Conservation (phyloP, 2,329 filamentous ascomycete species). For the Ceratocystis albifundus region DNA sequence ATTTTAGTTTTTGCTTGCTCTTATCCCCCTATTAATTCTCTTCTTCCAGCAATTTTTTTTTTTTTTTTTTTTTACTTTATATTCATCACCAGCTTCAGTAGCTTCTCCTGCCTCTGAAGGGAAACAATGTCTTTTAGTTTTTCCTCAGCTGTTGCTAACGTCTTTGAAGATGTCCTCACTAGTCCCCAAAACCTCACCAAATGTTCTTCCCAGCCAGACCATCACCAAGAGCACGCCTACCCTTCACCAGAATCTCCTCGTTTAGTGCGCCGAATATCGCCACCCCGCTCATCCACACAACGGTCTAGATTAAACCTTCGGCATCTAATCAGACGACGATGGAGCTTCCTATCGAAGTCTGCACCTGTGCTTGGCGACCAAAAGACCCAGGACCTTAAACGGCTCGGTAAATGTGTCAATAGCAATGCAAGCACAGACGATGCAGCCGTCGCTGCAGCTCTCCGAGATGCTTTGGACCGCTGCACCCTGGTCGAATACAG, state of each 20-base stretch:
- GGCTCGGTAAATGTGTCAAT: conserved; percentile 19
- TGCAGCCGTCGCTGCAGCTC: conserved; percentile 1
- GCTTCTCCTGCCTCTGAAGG: neutral
- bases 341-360: conserved; percentile 14
- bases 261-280: conserved; percentile 13
- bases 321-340: conserved; percentile 14
- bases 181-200: conserved; percentile 1
- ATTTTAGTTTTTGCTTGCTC: neutral
- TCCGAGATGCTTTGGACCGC: neutral
- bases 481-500: neutral
- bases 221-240: neutral
- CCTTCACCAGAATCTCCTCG: conserved; percentile 15
- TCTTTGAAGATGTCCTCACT: conserved; percentile 1
- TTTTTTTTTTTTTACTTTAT: neutral
- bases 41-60: neutral
- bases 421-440: conserved; percentile 17
- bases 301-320: conserved; percentile 9
- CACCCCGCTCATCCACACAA: conserved; percentile 1
- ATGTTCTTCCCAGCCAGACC: neutral
- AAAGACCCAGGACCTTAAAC: conserved; percentile 17
- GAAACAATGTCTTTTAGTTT: neutral
- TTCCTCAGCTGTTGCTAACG: neutral
- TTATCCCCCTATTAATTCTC: neutral
- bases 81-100: neutral
- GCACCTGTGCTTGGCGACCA: conserved; percentile 13